phyloP scores from a whole-genome alignment of 768 basidiomycete genomes.

The Calocybe indica region DNA sequence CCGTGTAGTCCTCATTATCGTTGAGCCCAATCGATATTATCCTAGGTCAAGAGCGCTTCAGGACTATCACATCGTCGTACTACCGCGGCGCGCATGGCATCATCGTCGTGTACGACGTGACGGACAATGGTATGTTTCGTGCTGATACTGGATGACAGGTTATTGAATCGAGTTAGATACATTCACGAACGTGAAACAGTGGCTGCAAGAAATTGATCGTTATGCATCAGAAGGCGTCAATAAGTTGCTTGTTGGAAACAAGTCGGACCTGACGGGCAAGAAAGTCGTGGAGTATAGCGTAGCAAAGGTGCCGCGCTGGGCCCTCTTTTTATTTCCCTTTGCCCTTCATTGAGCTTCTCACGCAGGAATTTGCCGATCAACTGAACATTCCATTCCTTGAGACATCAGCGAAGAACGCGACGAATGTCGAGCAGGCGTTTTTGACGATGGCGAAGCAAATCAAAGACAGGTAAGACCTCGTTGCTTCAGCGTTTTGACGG shows the following conservation, averaged over 20 bases:
- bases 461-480: conserved; percentile 67
- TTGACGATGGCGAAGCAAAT: conserved; percentile 98
- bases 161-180: conserved; percentile 52
- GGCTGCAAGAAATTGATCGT: conserved; percentile 89
- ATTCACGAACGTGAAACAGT: conserved; percentile 93
- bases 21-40: conserved; percentile 7
- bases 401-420: conserved; percentile 98
- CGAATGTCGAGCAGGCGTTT: conserved; percentile 99
- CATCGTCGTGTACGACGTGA: conserved; percentile 98
- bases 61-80: conserved; percentile 99
- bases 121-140: conserved; percentile 69
- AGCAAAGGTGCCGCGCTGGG: conserved; percentile 55
- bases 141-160: conserved; percentile 1
- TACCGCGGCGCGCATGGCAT: conserved; percentile 99
- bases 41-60: conserved; percentile 93
- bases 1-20: neutral
- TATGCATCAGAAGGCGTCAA: conserved; percentile 99
- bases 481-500: neutral
- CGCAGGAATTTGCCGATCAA: conserved; percentile 91
- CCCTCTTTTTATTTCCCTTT: neutral
- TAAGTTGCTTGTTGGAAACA: conserved; percentile 98
- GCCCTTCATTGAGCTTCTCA: neutral
- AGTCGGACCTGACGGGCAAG: conserved; percentile 96
- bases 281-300: conserved; percentile 89
- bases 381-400: conserved; percentile 92